Percentiles rank a stretch among this genome's conserved stretches.
Evolutionary conservation across 2,329 filamentous ascomycete genomes (phyloP).

Genomic region (Xylariaceae sp.): DNA sequence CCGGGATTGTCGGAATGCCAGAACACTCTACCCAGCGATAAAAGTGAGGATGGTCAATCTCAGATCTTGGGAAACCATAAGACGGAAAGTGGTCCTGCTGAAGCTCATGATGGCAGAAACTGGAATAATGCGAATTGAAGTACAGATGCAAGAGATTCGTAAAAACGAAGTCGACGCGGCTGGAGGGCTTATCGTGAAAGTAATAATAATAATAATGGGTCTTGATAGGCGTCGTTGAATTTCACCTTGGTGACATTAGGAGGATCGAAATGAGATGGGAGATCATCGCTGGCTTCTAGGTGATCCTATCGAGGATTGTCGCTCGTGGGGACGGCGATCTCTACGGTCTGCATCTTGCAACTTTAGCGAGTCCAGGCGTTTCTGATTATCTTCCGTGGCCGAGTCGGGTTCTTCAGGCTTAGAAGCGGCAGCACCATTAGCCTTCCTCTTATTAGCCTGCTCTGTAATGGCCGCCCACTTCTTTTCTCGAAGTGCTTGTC

Average conservation of each 20-base stretch:
- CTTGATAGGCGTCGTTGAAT: conserved; percentile 16
- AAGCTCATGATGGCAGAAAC: conserved; percentile 7
- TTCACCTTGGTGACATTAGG: conserved; percentile 12
- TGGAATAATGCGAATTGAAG: conserved; percentile 22
- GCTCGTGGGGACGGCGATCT: conserved; percentile 52
- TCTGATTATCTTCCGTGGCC: conserved; percentile 74
- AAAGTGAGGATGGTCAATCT: conserved; percentile 10
- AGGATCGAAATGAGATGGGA: conserved; percentile 23
- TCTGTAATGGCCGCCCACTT: conserved; percentile 86
- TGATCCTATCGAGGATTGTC: conserved; percentile 55
- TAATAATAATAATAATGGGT: conserved; percentile 15
- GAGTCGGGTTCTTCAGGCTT: conserved; percentile 71
- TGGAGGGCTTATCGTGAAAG: conserved; percentile 27
- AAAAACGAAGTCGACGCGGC: conserved; percentile 27
- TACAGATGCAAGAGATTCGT: conserved; percentile 25
- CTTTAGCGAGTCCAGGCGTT: conserved; percentile 82
- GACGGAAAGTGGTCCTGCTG: background rate
- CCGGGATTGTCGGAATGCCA: conserved; percentile 6
- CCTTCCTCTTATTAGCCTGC: conserved; percentile 66
- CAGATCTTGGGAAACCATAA: conserved; percentile 4
- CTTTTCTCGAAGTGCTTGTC: conserved; percentile 73
- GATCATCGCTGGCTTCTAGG: conserved; percentile 46
- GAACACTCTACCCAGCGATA: conserved; percentile 3
- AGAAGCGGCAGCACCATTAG: conserved; percentile 33
- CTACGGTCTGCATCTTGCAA: conserved; percentile 73